Conservation (phyloP, 495 filamentous ascomycete species). For the Neurospora sp. region DNA sequence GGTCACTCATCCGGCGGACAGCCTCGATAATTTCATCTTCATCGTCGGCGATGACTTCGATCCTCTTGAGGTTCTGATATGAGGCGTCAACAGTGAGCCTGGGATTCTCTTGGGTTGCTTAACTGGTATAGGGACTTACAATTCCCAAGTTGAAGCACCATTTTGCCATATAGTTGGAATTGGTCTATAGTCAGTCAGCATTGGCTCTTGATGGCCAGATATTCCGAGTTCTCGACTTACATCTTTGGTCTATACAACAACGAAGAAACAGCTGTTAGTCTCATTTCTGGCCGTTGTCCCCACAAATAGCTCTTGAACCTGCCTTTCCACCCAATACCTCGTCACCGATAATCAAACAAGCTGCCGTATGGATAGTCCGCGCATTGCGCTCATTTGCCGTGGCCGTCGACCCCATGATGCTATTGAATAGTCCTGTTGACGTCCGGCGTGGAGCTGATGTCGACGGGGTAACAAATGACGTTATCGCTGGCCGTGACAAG, state of each 20-base stretch:
- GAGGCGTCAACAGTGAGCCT: background rate
- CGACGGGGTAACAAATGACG: background rate
- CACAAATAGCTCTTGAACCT: constrained; percentile 5
- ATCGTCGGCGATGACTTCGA: constrained; percentile 91
- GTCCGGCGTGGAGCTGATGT: constrained; percentile 12
- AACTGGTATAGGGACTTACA: constrained; percentile 13
- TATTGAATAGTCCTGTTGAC: background rate
- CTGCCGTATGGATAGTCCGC: constrained; percentile 74
- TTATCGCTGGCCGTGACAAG: constrained; percentile 42
- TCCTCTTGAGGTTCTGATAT: constrained; percentile 57
- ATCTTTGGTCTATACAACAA: constrained; percentile 24
- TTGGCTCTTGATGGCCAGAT: background rate
- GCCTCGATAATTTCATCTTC: constrained; percentile 85
- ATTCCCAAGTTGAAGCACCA: constrained; percentile 90
- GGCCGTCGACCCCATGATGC: constrained; percentile 39
- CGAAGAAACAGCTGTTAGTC: constrained; percentile 4
- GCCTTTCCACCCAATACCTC: constrained; percentile 97
- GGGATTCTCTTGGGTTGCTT: too few relatives aligned
- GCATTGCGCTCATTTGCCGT: constrained; percentile 43
- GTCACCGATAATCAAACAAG: constrained; percentile 91
- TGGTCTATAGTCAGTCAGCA: constrained; percentile 49
- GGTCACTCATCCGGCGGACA: constrained; percentile 68
- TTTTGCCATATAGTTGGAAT: constrained; percentile 83
- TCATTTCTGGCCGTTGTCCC: background rate
- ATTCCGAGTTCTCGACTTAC: constrained; percentile 7